A percentile compares a stretch with the other conserved stretches of the same genome.
Evolutionary conservation across 139 green algal species (phyloP).

Genomic region (Asterochloris erici): DNA sequence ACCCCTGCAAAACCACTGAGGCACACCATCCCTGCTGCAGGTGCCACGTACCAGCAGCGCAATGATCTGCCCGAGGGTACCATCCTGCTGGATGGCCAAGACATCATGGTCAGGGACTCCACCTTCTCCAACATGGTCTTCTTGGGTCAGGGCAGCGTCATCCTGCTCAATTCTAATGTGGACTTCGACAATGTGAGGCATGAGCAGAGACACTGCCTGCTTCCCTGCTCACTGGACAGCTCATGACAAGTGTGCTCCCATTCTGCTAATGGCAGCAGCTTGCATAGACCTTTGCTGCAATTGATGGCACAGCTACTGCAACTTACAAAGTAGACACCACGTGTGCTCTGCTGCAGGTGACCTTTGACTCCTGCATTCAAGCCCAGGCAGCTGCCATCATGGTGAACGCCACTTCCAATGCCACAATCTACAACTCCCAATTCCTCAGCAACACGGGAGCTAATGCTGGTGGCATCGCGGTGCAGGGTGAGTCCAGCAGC

Average conservation of each 20-base stretch:
- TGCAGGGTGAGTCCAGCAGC: background rate
- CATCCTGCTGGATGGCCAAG: background rate
- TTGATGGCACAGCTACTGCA: no score
- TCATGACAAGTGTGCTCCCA: no score
- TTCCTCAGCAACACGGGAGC: slow-evolving; percentile 4
- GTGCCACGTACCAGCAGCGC: background rate
- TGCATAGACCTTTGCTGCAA: no score
- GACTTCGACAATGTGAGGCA: slow-evolving; percentile 5
- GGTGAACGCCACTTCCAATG: slow-evolving; percentile 13
- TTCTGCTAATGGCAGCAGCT: no score
- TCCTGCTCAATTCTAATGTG: slow-evolving; percentile 1
- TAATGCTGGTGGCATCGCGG: slow-evolving; percentile 9
- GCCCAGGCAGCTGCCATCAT: slow-evolving; percentile 11
- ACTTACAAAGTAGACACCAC: no score
- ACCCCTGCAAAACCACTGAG: no score
- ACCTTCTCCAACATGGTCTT: slow-evolving; percentile 2
- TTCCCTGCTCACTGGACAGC: no score
- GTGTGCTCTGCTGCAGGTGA: background rate
- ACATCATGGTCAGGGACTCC: slow-evolving; percentile 6
- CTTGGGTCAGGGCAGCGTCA: slow-evolving; percentile 4
- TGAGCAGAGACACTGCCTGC: no score
- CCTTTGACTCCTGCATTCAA: background rate
- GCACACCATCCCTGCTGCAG: background rate
- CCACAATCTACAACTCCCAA: slow-evolving; percentile 6
- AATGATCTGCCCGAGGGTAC: slow-evolving; percentile 12